Evolutionary conservation across 495 filamentous ascomycete species (phyloP).

Genomic region (Tuber umbilicatum): DNA sequence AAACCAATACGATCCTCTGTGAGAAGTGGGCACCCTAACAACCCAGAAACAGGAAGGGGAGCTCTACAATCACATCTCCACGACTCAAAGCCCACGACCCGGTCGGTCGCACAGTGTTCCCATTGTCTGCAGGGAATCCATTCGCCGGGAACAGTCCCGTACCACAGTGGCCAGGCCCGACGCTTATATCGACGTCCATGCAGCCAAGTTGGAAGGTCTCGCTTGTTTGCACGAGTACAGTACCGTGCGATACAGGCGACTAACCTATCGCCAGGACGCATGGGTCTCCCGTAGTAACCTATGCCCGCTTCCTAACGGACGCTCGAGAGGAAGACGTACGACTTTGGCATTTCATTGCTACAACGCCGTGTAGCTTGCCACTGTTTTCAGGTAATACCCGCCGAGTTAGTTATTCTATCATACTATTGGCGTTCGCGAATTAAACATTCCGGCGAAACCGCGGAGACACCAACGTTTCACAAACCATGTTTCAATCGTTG

Average conservation of each 20-base stretch:
- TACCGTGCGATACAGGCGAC: neutral
- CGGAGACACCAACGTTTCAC: neutral
- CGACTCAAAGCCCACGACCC: neutral
- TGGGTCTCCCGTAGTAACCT: neutral
- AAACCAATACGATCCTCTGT: neutral
- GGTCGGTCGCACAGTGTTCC: neutral
- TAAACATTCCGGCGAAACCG: neutral
- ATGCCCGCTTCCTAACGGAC: neutral
- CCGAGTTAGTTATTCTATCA: neutral
- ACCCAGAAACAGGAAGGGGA: neutral
- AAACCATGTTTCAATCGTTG: neutral
- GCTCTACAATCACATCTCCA: neutral
- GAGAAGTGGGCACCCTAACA: neutral
- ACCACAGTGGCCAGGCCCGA: neutral
- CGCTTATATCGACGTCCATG: conserved; percentile 6
- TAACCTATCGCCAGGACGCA: neutral
- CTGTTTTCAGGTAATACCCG: neutral
- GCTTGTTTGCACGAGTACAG: neutral
- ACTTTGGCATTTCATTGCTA: neutral
- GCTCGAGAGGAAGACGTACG: neutral
- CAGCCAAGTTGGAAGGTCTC: neutral
- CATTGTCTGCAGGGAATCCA: neutral
- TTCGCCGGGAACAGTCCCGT: conserved; percentile 1
- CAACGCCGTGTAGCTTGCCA: neutral
- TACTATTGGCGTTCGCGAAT: neutral